Percentiles rank a stretch among this genome's conserved stretches.
These are phyloP conservation scores for Barnettozyma siamensis DNA, from an alignment of 805 yeast genomes.

Conservation along the genomic window DNA sequence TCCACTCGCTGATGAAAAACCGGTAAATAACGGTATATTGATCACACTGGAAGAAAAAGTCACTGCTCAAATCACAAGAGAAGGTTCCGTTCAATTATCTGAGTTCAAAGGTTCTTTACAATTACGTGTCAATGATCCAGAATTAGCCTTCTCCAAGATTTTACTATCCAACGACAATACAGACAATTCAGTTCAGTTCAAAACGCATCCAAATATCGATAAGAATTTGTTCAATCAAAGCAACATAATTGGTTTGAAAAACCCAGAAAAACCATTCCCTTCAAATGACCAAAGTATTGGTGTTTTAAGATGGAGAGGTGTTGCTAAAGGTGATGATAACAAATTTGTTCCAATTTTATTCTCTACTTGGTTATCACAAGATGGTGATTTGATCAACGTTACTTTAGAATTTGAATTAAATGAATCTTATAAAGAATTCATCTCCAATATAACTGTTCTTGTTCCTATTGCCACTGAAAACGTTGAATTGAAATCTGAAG, in stretches of 20 bases:
- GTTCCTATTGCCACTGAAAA: slow-evolving; percentile 65
- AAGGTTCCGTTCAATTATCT: slow-evolving; percentile 63
- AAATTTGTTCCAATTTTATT: slow-evolving; percentile 58
- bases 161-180: slow-evolving; percentile 45
- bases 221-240: slow-evolving; percentile 55
- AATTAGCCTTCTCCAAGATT: slow-evolving; percentile 61
- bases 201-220: slow-evolving; percentile 96
- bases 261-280: slow-evolving; percentile 77
- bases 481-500: slow-evolving; percentile 45
- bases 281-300: slow-evolving; percentile 86
- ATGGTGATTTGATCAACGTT: slow-evolving; percentile 58
- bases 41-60: slow-evolving; percentile 72
- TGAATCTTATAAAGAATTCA: slow-evolving; percentile 37
- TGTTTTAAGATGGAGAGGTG: slow-evolving; percentile 87
- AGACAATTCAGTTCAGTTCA: slow-evolving; percentile 57
- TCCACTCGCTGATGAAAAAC: slow-evolving; percentile 24
- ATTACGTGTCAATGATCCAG: slow-evolving; percentile 76
- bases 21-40: slow-evolving; percentile 69
- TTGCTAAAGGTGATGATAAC: slow-evolving; percentile 55
- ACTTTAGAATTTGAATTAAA: slow-evolving; percentile 85
- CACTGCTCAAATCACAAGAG: slow-evolving; percentile 73
- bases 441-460: slow-evolving; percentile 48
- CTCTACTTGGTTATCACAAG: slow-evolving; percentile 78
- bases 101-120: slow-evolving; percentile 91
- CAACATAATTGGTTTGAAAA: slow-evolving; percentile 66